Conservation (phyloP, 2,329 filamentous ascomycete genomes). For the Claviceps capensis region DNA sequence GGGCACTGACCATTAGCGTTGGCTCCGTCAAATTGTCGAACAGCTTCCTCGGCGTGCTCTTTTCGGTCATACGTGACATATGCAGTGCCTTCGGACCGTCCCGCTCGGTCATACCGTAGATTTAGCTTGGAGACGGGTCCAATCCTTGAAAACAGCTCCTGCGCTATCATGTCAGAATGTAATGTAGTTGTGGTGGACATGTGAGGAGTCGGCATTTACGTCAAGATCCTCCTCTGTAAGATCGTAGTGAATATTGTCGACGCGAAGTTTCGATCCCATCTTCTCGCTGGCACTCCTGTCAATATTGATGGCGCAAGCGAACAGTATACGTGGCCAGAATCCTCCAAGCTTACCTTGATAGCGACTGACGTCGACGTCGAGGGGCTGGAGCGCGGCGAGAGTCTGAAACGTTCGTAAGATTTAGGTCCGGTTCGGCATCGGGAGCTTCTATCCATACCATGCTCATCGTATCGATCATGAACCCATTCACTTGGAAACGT, state of each 20-base stretch:
- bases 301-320: neutral
- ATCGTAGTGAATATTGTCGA: conserved; percentile 89
- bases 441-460: conserved; percentile 31
- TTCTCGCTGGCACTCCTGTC: conserved; percentile 26
- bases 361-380: conserved; percentile 29
- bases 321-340: neutral
- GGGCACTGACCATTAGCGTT: conserved; percentile 59
- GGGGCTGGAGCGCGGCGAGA: conserved; percentile 27
- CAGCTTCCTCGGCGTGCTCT: conserved; percentile 59
- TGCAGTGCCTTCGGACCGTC: conserved; percentile 73
- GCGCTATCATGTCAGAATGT: conserved; percentile 13
- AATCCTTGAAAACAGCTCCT: conserved; percentile 73
- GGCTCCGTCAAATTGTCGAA: conserved; percentile 73
- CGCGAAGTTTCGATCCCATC: conserved; percentile 56
- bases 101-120: conserved; percentile 73
- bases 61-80: conserved; percentile 66
- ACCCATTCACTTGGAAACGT: conserved; percentile 66
- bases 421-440: neutral
- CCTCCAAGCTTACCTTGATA: conserved; percentile 20
- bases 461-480: conserved; percentile 77
- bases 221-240: conserved; percentile 72
- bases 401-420: conserved; percentile 17
- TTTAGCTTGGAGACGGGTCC: conserved; percentile 56
- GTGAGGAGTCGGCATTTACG: conserved; percentile 28
- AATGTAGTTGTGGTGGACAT: neutral